These are phyloP conservation scores for Lentinula sp. DNA, from an alignment of 768 basidiomycete species.

Conservation along the genomic window DNA sequence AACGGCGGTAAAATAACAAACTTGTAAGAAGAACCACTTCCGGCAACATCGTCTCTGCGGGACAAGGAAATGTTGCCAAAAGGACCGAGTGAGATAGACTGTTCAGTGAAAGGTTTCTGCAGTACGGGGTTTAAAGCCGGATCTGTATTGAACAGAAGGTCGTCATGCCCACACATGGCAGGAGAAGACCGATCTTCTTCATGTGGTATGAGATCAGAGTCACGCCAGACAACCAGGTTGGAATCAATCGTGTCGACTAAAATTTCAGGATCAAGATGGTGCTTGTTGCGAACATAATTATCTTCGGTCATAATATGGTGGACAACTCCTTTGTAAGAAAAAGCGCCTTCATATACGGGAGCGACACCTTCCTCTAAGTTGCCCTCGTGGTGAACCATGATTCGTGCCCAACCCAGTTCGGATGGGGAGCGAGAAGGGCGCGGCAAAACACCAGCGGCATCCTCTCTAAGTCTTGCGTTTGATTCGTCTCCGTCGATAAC, in stretches of 20 bases:
- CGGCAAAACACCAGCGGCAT: constrained; percentile 48
- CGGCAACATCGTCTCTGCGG: constrained; percentile 52
- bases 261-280: constrained; percentile 48
- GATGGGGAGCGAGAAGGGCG: constrained; percentile 28
- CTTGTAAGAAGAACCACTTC: constrained; percentile 48
- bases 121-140: constrained; percentile 47
- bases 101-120: constrained; percentile 19
- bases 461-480: constrained; percentile 51
- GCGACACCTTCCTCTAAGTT: constrained; percentile 38
- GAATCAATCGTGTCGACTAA: constrained; percentile 38
- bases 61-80: constrained; percentile 27
- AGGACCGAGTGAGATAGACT: constrained; percentile 29
- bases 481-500: constrained; percentile 59
- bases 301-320: constrained; percentile 70
- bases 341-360: constrained; percentile 71
- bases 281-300: constrained; percentile 61
- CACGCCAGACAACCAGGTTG: constrained; percentile 67
- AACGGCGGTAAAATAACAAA: constrained; percentile 20
- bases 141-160: constrained; percentile 59
- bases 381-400: constrained; percentile 65
- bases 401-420: constrained; percentile 71
- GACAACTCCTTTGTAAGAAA: constrained; percentile 58
- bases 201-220: constrained; percentile 57
- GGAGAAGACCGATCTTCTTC: constrained; percentile 38
- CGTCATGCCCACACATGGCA: constrained; percentile 66